phyloP scores from a whole-genome alignment of 805 yeast species.

The Kodamaea hsintzibuensis region DNA sequence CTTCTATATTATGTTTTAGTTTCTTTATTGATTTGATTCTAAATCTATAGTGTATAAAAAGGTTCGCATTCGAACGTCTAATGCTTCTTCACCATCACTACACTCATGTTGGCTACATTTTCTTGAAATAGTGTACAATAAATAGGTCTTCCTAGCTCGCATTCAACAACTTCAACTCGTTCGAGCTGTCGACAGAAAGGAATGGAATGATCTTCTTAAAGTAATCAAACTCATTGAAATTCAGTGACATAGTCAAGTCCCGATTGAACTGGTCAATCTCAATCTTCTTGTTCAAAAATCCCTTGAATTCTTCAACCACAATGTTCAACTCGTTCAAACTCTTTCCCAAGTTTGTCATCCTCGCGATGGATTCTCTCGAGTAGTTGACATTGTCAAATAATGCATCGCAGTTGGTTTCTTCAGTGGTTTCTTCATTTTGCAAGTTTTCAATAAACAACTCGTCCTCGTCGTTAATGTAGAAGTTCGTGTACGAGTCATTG shows the following conservation, averaged over 20 bases:
- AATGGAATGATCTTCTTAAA: conserved; percentile 41
- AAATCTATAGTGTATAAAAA: too few relatives aligned
- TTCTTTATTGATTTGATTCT: too few relatives aligned
- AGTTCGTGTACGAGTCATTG: conserved; percentile 26
- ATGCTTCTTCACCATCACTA: too few relatives aligned
- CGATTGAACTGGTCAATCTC: conserved; percentile 27
- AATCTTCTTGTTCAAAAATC: conserved; percentile 33
- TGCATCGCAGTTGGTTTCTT: background rate
- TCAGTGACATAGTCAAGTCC: conserved; percentile 7
- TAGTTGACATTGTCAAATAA: conserved; percentile 6
- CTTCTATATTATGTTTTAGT: too few relatives aligned
- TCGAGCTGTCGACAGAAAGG: conserved; percentile 36
- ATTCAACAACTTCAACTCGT: conserved; percentile 30
- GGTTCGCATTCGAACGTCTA: too few relatives aligned
- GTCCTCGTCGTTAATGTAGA: conserved; percentile 35
- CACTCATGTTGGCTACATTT: background rate
- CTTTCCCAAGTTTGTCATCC: conserved; percentile 42
- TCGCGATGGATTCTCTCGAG: conserved; percentile 9
- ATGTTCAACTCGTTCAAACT: conserved; percentile 53
- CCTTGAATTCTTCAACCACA: conserved; percentile 48
- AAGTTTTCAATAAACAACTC: conserved; percentile 16
- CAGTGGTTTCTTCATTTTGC: conserved; percentile 7
- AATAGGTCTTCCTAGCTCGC: conserved; percentile 20
- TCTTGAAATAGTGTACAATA: conserved; percentile 14
- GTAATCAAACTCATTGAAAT: conserved; percentile 30